A percentile compares a stretch with the other conserved stretches of the same genome.
phyloP scores from a whole-genome alignment of 2,329 filamentous ascomycete species.

The Xylariaceae sp. region DNA sequence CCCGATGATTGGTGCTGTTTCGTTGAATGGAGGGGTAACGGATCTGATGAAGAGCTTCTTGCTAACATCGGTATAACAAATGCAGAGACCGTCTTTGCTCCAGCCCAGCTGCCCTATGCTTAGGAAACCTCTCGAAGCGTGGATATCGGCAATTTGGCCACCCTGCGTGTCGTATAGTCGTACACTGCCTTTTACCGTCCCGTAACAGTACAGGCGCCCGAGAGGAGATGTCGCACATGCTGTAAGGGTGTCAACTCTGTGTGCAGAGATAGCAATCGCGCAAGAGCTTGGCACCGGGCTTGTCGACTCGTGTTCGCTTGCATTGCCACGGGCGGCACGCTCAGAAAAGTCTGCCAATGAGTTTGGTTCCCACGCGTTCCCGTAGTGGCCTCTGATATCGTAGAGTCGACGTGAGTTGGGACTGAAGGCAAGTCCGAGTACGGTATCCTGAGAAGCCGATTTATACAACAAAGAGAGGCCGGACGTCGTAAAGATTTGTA shows the following conservation, averaged over 20 bases:
- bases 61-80: constrained; percentile 11
- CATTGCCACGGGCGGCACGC: no score
- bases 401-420: constrained; percentile 20
- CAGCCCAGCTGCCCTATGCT: constrained; percentile 18
- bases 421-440: constrained; percentile 16
- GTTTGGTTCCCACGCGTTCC: constrained; percentile 22
- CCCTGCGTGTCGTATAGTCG: constrained; percentile 9
- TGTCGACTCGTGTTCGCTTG: neutral
- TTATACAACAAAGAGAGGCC: constrained; percentile 21
- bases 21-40: neutral
- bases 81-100: constrained; percentile 14
- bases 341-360: constrained; percentile 12
- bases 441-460: constrained; percentile 17
- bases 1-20: neutral
- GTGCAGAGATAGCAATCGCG: constrained; percentile 2
- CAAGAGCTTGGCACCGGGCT: constrained; percentile 7
- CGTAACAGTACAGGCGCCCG: constrained; percentile 16
- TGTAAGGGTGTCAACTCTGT: constrained; percentile 15
- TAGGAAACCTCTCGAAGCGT: constrained; percentile 8
- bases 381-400: constrained; percentile 21
- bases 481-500: constrained; percentile 18
- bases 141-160: constrained; percentile 7
- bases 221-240: constrained; percentile 9
- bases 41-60: constrained; percentile 11
- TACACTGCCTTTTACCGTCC: constrained; percentile 17